These are phyloP conservation scores for Emmonsiellopsis sp. DNA, from an alignment of 2,329 filamentous ascomycete species.

Conservation along the genomic window DNA sequence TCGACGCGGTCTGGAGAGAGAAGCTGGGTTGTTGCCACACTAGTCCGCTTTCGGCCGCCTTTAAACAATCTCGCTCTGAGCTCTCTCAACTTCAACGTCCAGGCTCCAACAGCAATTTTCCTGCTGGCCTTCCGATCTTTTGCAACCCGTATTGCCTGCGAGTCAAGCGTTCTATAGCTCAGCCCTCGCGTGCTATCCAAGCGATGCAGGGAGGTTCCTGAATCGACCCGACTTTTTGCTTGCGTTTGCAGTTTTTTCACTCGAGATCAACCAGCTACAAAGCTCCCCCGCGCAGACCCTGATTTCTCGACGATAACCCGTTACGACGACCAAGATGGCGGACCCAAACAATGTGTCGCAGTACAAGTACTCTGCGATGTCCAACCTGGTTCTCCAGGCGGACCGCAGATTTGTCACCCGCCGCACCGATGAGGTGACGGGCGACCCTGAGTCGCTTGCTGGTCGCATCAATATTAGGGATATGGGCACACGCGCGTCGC, in stretches of 20 bases:
- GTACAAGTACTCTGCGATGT: constrained; percentile 99
- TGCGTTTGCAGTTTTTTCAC: not conserved
- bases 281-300: not conserved
- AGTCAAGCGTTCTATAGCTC: not conserved
- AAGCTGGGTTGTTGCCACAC: not conserved
- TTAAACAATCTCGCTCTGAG: not conserved
- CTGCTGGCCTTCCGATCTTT: not conserved
- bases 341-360: constrained; percentile 72
- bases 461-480: constrained; percentile 87
- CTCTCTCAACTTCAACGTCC: not conserved
- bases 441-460: constrained; percentile 93
- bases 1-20: not conserved
- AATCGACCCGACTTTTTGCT: not conserved
- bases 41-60: not conserved
- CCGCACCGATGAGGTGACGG: constrained; percentile 87
- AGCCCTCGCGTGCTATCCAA: not conserved
- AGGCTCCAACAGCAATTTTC: not conserved
- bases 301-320: constrained; percentile 8
- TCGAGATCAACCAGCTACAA: not conserved
- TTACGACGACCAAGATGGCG: constrained; percentile 49
- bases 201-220: not conserved
- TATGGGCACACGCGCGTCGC: constrained; percentile 79
- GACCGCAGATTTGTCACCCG: constrained; percentile 92
- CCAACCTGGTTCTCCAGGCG: constrained; percentile 99
- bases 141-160: not conserved